Conservation (phyloP, 768 basidiomycete genomes). For the Suillus hirtellus region DNA sequence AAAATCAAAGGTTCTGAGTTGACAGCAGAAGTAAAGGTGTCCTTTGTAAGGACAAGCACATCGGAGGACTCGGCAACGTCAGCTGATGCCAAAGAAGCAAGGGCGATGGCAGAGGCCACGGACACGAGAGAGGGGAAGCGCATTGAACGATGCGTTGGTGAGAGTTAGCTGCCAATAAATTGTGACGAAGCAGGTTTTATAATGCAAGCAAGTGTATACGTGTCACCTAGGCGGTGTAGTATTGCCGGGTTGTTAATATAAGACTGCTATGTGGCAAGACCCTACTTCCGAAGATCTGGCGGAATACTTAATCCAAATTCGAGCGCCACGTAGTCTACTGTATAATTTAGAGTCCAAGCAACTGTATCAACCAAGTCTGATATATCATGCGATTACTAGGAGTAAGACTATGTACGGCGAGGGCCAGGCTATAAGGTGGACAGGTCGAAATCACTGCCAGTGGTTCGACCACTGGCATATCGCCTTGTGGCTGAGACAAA, state of each 20-base stretch:
- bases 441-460: slow-evolving; percentile 73
- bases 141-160: slow-evolving; percentile 44
- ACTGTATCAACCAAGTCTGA: background rate
- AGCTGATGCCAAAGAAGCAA: slow-evolving; percentile 55
- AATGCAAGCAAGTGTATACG: slow-evolving; percentile 26
- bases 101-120: slow-evolving; percentile 51
- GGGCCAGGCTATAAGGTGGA: slow-evolving; percentile 27
- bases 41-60: slow-evolving; percentile 73
- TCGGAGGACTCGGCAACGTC: slow-evolving; percentile 58
- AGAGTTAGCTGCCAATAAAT: slow-evolving; percentile 23
- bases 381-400: background rate
- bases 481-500: slow-evolving; percentile 51
- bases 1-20: slow-evolving; percentile 71
- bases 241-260: background rate
- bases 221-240: slow-evolving; percentile 20
- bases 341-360: background rate
- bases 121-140: slow-evolving; percentile 55
- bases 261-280: too few relatives aligned
- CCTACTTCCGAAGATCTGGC: background rate
- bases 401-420: background rate
- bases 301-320: background rate
- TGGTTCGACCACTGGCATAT: slow-evolving; percentile 65
- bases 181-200: slow-evolving; percentile 22
- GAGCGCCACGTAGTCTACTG: background rate
- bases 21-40: slow-evolving; percentile 68